Evolutionary conservation across 2,329 filamentous ascomycete genomes (phyloP).

Genomic region (Sarocladium brachiariae): DNA sequence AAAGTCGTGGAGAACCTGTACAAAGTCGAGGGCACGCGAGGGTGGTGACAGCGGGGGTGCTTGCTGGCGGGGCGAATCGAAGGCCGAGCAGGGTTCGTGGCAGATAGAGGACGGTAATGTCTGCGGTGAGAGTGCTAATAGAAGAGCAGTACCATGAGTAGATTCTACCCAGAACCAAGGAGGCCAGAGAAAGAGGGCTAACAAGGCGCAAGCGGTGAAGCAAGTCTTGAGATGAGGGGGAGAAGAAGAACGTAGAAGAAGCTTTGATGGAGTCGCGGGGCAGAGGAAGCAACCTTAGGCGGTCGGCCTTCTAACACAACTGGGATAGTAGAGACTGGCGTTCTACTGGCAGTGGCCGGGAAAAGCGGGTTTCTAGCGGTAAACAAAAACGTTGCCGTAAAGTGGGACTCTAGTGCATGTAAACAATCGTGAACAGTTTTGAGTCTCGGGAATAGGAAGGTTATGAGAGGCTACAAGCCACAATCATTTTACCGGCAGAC

Average conservation of each 20-base stretch:
- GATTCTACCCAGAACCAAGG: background rate
- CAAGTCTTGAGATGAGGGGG: slow-evolving; percentile 1
- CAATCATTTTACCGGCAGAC: too few species aligned
- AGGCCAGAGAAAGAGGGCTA: background rate
- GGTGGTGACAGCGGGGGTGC: slow-evolving; percentile 8
- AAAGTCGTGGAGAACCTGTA: slow-evolving; percentile 3
- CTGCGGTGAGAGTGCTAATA: background rate
- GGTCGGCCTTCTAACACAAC: background rate
- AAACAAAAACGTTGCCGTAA: slow-evolving; percentile 4
- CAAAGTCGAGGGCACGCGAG: slow-evolving; percentile 7
- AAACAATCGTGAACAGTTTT: background rate
- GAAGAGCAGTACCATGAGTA: background rate
- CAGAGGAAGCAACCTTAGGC: slow-evolving; percentile 4
- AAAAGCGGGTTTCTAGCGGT: slow-evolving; percentile 3
- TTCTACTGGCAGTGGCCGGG: background rate
- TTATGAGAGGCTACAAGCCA: too few species aligned
- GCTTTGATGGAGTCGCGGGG: slow-evolving; percentile 8
- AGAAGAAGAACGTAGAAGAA: slow-evolving; percentile 4
- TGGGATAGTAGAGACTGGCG: background rate
- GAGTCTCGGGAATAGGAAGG: too few species aligned
- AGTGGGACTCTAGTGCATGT: background rate
- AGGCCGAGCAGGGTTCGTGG: slow-evolving; percentile 2
- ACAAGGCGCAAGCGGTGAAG: background rate
- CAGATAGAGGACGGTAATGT: background rate
- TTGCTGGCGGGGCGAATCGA: slow-evolving; percentile 6